Evolutionary conservation across 805 yeast genomes (phyloP), one percentile per base, ranked within the genome.

Genomic region (Pichia sporocuriosa): DNA sequence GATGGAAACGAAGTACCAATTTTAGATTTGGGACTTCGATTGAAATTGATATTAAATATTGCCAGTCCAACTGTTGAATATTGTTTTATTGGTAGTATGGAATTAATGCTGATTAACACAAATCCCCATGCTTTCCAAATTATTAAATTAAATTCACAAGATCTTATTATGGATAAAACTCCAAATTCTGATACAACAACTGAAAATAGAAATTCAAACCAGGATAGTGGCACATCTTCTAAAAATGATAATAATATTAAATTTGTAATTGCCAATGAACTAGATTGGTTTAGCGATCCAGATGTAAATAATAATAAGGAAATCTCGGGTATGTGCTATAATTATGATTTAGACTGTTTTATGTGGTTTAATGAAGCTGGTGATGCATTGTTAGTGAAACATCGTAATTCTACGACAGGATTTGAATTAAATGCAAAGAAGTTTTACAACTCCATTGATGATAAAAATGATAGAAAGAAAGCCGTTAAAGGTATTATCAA

Each of bases 41-140:
- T 63, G 29, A 59, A 60, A 39, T 42, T 63, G 26, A 60, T 64
- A n/a, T 45, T 64, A 30, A 62, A 61, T 44, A 57, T 62, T 26
- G 62, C 61, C 32, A 58, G 63, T 44, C 55, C 56, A 3, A 43
- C 62, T 35, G 44, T 52, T 16, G 67, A 62, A 40, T 61, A 42
- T 32, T 51, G 50, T 29, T 56, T 61, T 39, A 37, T 53, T 13
- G 42, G 45, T 5, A 51, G 55, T 39, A 52, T 55, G 27, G 47
- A 53, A 15, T 34, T 63, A 16, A 40, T 62, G 30, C 43, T 62
- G 26, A 57, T 61, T 15, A 58, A 58, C 34, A 40, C 53, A 4
- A 53, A 55, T 15, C 66, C 67, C 6, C 58, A 55, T 39, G 63
- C 65, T n/a, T 58, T 63, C 31, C 67, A 63, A 45, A 37, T 58